Conservation (phyloP, 805 yeast species). For the Nakazawaea wyomingensis region DNA sequence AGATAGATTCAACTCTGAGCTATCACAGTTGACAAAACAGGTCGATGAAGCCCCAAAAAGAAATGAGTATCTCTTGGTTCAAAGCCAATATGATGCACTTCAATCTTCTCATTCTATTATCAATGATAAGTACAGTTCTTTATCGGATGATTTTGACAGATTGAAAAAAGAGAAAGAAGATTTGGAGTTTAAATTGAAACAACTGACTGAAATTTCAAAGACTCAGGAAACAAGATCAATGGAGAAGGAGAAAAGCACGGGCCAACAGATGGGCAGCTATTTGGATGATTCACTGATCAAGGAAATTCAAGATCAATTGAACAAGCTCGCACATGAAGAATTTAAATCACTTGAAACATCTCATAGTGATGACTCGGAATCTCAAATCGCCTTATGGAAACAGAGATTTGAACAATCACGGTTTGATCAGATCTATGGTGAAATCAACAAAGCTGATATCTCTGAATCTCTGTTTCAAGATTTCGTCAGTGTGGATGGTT, state of each 20-base stretch:
- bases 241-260: too few species aligned
- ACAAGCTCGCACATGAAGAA: background rate
- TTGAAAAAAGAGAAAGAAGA: constrained; percentile 2
- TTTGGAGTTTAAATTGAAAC: background rate
- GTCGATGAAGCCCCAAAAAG: constrained; percentile 7
- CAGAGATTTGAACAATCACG: constrained; percentile 44
- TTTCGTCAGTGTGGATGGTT: constrained; percentile 29
- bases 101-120: constrained; percentile 8
- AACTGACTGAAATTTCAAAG: too few species aligned
- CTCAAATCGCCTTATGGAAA: constrained; percentile 43
- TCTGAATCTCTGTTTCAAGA: constrained; percentile 14
- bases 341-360: too few species aligned
- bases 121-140: constrained; percentile 1
- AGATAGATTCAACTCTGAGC: constrained; percentile 2
- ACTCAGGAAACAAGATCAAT: too few species aligned
- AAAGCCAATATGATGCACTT: constrained; percentile 11
- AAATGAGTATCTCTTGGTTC: constrained; percentile 4
- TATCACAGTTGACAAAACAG: background rate
- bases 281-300: background rate
- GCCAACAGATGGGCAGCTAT: too few species aligned
- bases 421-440: constrained; percentile 16
- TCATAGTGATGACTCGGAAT: too few species aligned
- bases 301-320: constrained; percentile 1
- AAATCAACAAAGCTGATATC: constrained; percentile 14
- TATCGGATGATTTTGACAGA: constrained; percentile 2